Percentiles rank a stretch among this genome's conserved stretches.
These are phyloP conservation scores for Clarkia xantiana DNA, from an alignment of 345 rosid genomes.

Conservation along the genomic window DNA sequence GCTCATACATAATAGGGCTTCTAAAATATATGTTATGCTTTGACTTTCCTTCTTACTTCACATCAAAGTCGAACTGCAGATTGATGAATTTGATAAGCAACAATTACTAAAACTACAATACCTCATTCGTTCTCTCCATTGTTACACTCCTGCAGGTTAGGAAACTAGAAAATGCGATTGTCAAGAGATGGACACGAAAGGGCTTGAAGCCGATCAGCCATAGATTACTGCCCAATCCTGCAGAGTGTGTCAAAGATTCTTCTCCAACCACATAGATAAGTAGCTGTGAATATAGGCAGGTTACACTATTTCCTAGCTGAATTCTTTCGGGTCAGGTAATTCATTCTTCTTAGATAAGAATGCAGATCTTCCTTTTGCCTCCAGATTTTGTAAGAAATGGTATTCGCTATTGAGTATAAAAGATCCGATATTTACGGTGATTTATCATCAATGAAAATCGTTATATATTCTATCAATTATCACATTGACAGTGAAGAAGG, in stretches of 20 bases:
- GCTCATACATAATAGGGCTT: no score
- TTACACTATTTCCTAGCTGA: background rate
- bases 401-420: no score
- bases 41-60: no score
- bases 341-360: background rate
- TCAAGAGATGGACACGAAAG: slow-evolving; percentile 46
- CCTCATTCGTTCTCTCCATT: background rate
- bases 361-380: slow-evolving; percentile 2
- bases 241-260: slow-evolving; percentile 44
- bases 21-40: no score
- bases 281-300: slow-evolving; percentile 7
- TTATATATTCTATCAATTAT: no score
- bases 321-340: background rate
- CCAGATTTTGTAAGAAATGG: slow-evolving; percentile 7
- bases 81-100: no score
- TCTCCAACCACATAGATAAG: slow-evolving; percentile 5
- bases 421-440: no score
- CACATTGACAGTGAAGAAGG: no score
- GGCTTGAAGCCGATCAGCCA: slow-evolving; percentile 59
- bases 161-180: slow-evolving; percentile 50
- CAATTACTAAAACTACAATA: no score
- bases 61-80: no score
- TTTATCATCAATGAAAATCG: no score
- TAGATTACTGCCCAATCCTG: slow-evolving; percentile 41
- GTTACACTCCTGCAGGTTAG: slow-evolving; percentile 44